Evolutionary conservation across 805 yeast genomes (phyloP).

Genomic region (Dipodascus albidus): DNA sequence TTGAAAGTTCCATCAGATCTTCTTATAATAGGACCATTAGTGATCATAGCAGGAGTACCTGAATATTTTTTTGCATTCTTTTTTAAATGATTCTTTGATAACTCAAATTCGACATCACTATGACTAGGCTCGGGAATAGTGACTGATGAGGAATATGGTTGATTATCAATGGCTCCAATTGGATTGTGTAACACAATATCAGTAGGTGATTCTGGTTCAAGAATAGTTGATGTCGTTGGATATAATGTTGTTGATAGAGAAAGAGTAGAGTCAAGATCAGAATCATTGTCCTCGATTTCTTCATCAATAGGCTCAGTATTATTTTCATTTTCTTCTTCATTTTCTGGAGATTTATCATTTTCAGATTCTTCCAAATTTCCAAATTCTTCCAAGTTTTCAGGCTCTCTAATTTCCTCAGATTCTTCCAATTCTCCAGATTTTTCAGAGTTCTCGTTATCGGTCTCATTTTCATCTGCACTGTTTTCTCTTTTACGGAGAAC

Average conservation of each 20-base stretch:
- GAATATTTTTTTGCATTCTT: no score
- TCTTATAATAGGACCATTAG: no score
- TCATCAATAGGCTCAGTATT: conserved; percentile 7
- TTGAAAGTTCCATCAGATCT: no score
- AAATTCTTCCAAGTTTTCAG: conserved; percentile 4
- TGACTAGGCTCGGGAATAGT: no score
- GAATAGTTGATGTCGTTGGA: neutral
- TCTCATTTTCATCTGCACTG: conserved; percentile 4
- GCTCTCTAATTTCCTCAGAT: conserved; percentile 3
- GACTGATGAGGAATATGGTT: no score
- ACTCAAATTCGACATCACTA: no score
- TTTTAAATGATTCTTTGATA: no score
- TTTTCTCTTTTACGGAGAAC: no score
- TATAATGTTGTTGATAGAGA: conserved; percentile 1
- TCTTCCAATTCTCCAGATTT: conserved; percentile 5
- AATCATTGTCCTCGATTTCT: conserved; percentile 2
- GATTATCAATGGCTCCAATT: no score
- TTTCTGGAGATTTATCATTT: conserved; percentile 4
- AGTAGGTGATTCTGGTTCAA: no score
- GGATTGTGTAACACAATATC: no score
- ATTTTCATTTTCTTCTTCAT: conserved; percentile 5
- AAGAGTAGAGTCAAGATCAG: neutral
- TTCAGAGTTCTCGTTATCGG: conserved; percentile 6
- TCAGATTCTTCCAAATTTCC: neutral
- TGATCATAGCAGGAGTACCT: no score